A percentile compares a stretch with the other conserved stretches of the same genome.
These are phyloP conservation scores for Pulveroboletus ravenelii DNA, from an alignment of 768 basidiomycete species.

Conservation along the genomic window DNA sequence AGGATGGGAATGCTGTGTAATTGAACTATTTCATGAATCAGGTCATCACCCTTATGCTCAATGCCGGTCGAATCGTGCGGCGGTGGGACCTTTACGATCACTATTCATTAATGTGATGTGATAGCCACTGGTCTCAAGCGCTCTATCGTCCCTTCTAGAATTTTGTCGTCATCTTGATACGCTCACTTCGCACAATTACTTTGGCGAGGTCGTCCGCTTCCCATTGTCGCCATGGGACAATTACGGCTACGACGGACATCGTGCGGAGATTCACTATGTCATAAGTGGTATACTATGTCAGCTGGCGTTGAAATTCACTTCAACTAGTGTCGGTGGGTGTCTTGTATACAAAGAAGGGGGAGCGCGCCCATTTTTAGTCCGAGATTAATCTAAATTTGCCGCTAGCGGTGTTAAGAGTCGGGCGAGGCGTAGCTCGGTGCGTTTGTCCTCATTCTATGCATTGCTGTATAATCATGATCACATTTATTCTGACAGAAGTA, in stretches of 20 bases:
- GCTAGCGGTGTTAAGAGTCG: constrained; percentile 23
- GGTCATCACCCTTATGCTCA: constrained; percentile 16
- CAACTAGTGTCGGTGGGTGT: constrained; percentile 14
- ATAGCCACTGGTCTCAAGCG: constrained; percentile 6
- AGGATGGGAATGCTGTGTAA: not conserved
- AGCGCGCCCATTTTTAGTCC: constrained; percentile 10
- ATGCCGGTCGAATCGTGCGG: constrained; percentile 21
- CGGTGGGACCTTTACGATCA: constrained; percentile 21
- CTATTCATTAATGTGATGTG: constrained; percentile 14
- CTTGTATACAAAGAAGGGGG: constrained; percentile 12
- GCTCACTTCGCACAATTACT: constrained; percentile 17
- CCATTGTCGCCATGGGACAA: constrained; percentile 11
- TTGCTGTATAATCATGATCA: not conserved
- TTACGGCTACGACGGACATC: constrained; percentile 26
- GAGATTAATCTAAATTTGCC: constrained; percentile 19
- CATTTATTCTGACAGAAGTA: constrained; percentile 12
- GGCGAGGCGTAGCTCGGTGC: constrained; percentile 16
- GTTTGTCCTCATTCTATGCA: constrained; percentile 4
- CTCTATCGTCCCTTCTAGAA: constrained; percentile 20
- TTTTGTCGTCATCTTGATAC: constrained; percentile 16
- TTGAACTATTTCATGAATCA: constrained; percentile 3
- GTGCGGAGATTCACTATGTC: constrained; percentile 21
- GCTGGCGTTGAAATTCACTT: constrained; percentile 19
- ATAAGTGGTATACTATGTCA: constrained; percentile 16
- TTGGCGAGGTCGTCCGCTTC: constrained; percentile 17